These are phyloP conservation scores for Nelumbo lutea DNA, from an alignment of 164 flowering plant species.

Conservation along the genomic window DNA sequence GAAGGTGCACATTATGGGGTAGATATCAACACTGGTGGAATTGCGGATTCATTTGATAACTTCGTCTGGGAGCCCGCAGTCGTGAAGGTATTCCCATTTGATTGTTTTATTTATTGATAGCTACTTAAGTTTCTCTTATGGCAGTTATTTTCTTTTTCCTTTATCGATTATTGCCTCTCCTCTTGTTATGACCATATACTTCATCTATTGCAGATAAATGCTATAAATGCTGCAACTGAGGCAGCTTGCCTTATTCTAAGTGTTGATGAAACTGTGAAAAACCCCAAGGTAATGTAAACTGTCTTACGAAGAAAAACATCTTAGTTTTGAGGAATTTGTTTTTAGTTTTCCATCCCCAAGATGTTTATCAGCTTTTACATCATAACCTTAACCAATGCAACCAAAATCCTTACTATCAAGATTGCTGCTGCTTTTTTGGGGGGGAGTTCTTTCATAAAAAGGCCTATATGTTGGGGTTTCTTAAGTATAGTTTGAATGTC, in stretches of 20 bases:
- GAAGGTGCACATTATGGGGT: constrained; percentile 94
- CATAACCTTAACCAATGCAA: too few species aligned
- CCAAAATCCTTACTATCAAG: too few species aligned
- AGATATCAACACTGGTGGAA: constrained; percentile 95
- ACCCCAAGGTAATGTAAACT: constrained; percentile 70
- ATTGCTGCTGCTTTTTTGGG: too few species aligned
- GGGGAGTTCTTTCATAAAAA: too few species aligned
- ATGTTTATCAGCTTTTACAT: too few species aligned
- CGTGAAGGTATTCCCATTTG: constrained; percentile 59
- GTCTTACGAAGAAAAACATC: too few species aligned
- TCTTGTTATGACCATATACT: background rate
- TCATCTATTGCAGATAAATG: constrained; percentile 65
- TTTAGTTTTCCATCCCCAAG: too few species aligned
- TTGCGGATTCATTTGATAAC: constrained; percentile 86
- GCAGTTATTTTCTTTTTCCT: background rate
- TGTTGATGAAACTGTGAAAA: constrained; percentile 95
- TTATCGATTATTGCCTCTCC: background rate
- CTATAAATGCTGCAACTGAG: constrained; percentile 96
- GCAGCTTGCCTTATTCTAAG: constrained; percentile 95
- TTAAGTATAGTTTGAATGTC: background rate
- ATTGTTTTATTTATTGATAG: background rate
- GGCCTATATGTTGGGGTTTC: background rate
- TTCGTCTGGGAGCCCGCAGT: constrained; percentile 99
- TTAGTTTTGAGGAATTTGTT: too few species aligned
- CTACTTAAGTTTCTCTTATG: background rate